These are phyloP conservation scores for Vitis amurensis DNA, from an alignment of 164 flowering plant species.

Conservation along the genomic window DNA sequence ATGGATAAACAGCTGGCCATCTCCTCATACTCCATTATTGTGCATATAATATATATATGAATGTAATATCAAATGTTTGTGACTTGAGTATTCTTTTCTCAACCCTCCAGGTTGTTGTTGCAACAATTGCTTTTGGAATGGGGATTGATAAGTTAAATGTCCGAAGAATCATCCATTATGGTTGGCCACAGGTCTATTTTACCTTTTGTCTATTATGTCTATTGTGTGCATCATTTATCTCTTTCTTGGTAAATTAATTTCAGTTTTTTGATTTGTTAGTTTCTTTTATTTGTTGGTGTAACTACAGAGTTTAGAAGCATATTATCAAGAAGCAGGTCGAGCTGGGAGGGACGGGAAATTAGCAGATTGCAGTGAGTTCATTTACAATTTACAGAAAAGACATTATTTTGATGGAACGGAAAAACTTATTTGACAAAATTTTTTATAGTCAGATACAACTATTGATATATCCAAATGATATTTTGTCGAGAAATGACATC, in stretches of 20 bases:
- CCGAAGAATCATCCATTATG: slow-evolving; percentile 87
- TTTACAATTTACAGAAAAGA: not conserved
- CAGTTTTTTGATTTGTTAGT: not conserved
- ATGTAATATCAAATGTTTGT: not conserved
- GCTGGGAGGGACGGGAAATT: slow-evolving; percentile 95
- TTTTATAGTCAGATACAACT: not conserved
- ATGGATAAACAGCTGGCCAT: no score
- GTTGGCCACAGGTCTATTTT: slow-evolving; percentile 88
- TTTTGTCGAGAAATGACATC: not conserved
- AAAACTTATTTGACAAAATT: no score
- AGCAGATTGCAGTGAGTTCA: slow-evolving; percentile 77
- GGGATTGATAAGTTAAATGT: slow-evolving; percentile 92
- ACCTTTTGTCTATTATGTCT: no score
- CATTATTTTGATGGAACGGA: no score
- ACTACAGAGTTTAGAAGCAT: slow-evolving; percentile 86
- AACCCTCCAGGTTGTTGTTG: slow-evolving; percentile 75
- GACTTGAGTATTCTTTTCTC: not conserved
- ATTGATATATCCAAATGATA: not conserved
- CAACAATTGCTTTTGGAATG: slow-evolving; percentile 98
- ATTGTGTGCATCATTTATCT: not conserved
- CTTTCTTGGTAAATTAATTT: not conserved
- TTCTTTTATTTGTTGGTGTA: not conserved
- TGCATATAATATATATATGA: not conserved
- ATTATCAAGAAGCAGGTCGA: slow-evolving; percentile 97
- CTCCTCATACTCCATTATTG: no score